Evolutionary conservation across 202 grass and related monocot species (phyloP).

Genomic region (Schoenoplectus triqueter): DNA sequence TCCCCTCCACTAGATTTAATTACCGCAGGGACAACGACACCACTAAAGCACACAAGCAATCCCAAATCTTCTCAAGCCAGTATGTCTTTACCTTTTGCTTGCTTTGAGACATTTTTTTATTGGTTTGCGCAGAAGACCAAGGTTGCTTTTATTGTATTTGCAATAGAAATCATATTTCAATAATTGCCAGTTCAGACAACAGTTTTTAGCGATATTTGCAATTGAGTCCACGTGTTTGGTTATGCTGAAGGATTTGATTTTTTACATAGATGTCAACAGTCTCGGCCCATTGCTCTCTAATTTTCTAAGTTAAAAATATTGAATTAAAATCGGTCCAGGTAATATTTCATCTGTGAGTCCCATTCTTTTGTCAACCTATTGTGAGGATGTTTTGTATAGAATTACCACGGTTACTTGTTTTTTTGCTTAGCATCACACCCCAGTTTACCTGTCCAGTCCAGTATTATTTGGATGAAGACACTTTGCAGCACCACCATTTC

Average conservation of each 20-base stretch:
- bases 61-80: slow-evolving; percentile 26
- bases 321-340: not conserved
- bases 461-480: not conserved
- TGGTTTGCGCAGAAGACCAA: slow-evolving; percentile 3
- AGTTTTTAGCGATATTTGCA: not conserved
- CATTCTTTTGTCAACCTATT: slow-evolving; percentile 8
- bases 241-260: slow-evolving; percentile 15
- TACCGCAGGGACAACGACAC: slow-evolving; percentile 48
- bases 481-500: not conserved
- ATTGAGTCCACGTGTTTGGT: not conserved
- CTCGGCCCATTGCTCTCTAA: not conserved
- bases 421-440: not conserved
- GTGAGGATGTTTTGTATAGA: not conserved
- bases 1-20: slow-evolving; percentile 44
- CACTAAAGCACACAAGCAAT: not conserved
- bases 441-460: not conserved
- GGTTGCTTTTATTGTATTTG: slow-evolving; percentile 15
- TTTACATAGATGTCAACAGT: not conserved
- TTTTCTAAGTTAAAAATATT: not conserved
- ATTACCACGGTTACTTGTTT: not conserved
- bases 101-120: slow-evolving; percentile 5
- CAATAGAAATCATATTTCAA: slow-evolving; percentile 11
- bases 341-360: not conserved
- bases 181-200: not conserved
- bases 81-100: slow-evolving; percentile 29